These are phyloP conservation scores for Dactylellina leptospora DNA, from an alignment of 2,329 filamentous ascomycete genomes.

Conservation along the genomic window DNA sequence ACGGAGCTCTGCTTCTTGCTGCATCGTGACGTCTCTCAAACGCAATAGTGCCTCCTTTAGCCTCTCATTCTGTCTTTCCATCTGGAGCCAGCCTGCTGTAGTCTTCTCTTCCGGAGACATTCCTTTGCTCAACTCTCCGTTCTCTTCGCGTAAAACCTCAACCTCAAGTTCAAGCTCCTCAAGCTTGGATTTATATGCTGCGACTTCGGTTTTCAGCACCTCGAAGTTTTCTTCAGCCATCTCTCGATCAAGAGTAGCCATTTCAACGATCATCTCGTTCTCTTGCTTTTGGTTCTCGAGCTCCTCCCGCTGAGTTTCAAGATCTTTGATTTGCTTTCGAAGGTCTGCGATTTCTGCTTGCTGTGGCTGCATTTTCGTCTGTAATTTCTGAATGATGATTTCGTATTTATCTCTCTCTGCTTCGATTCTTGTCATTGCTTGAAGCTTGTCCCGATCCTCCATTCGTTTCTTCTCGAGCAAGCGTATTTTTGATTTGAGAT, in stretches of 20 bases:
- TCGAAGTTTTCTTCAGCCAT: constrained; percentile 96
- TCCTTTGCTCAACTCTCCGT: constrained; percentile 80
- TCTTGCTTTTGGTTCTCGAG: constrained; percentile 81
- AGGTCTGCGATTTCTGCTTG: constrained; percentile 81
- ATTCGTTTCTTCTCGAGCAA: constrained; percentile 85
- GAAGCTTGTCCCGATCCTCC: constrained; percentile 86
- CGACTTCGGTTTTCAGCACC: constrained; percentile 79
- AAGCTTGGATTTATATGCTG: constrained; percentile 75
- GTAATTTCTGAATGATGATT: constrained; percentile 85
- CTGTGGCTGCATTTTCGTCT: constrained; percentile 72
- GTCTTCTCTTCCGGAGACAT: constrained; percentile 89
- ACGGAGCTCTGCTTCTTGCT: constrained; percentile 81
- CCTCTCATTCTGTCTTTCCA: constrained; percentile 89
- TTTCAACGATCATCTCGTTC: constrained; percentile 83
- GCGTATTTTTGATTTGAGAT: constrained; percentile 85
- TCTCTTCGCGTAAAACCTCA: constrained; percentile 86
- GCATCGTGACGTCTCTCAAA: constrained; percentile 84
- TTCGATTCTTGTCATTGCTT: constrained; percentile 78
- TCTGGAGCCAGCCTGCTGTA: constrained; percentile 86
- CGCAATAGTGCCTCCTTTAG: constrained; percentile 84
- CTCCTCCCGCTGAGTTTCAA: constrained; percentile 73
- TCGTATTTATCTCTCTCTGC: constrained; percentile 81
- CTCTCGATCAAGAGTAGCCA: constrained; percentile 87
- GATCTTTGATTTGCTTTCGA: constrained; percentile 79
- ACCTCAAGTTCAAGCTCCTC: constrained; percentile 90